Base-by-base conservation (phyloP, 331 rosid species). In the Malus hybrid region DNA sequence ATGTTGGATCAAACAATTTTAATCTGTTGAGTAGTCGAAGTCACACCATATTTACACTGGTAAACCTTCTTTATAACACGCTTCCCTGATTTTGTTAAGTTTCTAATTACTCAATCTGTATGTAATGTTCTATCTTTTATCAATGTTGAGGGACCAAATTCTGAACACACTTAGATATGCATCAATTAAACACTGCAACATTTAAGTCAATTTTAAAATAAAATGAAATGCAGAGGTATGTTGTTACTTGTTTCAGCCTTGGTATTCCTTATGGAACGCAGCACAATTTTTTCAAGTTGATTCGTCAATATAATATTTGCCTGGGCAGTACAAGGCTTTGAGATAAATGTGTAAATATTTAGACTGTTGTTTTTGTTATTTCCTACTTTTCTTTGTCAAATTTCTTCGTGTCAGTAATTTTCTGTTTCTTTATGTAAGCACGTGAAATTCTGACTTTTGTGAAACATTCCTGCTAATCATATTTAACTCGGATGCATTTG, bases 1-100 rank as follows among this genome's bases (percentile, higher is more conserved):
- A 96, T 75, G 98, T 96, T 79, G 99, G 99, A 82, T 96, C 99
- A 3, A 96, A 96, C 84, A 96, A 96, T 86, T 96, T 92, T 80
- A 96, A 96, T 83, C 91, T 96, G 80, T 90, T 96, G 28, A 96
- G 99, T 82, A 96, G 99, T 87, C 88, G 99, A 85, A 96, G 99
- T 86, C 98, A 93, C 90, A 96, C 99, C 56, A 96, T 96, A 73
- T 96, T 96, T 82, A 92, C 99, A 19, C 81, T 96, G 96, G 99
- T 96, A 90, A 89, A 58, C 33, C 28, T 84, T 74, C 75, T n/a
- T 52, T 18, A 9, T 33, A 57, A 75, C 81, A 52, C 36, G 7
- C 63, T 30, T 28, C 44, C 44, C 7, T 12, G 57, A 19, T 12
- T 44, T 28, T 62, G 44, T 39, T 44, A 55, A 20, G 69, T 42